Base-by-base conservation (phyloP, 1,284 basidiomycete species). In the Wolfiporia cocos region DNA sequence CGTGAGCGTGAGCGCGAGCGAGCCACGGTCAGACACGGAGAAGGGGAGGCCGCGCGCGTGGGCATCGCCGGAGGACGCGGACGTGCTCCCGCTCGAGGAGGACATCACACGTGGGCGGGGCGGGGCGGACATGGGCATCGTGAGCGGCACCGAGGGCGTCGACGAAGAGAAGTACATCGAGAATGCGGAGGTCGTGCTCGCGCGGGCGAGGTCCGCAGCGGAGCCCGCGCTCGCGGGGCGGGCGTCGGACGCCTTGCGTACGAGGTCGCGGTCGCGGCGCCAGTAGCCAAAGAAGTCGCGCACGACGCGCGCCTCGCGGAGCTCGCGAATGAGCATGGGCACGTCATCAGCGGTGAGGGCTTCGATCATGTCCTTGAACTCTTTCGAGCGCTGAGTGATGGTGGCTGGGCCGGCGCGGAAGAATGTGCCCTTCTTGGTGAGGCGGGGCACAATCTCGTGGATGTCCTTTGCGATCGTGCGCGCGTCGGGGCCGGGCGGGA, bases 401-500 rank as follows among this genome's bases (percentile, higher is more conserved):
- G 75, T 80, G n/a, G 78, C 70, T 50, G 77, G 76, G 53, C 75
- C 84, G 1, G 79, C 70, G 26, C 78, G 74, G 61, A 89, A 89
- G 31, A 89, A 50, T 0, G 78, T 79, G 4, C 75, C 81, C 56
- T 81, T 85, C 63, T 80, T 84, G 3, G 76, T 74, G 24, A 89
- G 69, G 43, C 67, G 69, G 14, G 86, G 86, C 2, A 89, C 58
- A 51, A 77, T 63, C 2, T 73, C 55, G 52, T 87, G 82, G 36
- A 89, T 69, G 48, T 84, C 74, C 39, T 69, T 73, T 11, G 78
- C 76, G 29, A 89, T 73, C 19, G 78, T 77, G 33, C 73, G 74
- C 3, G 82, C 84, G 52, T 85, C 73, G 14, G 86, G 86, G 11
- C 86, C 86, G n/a, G 83, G 81, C 11, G 86, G 86, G n/a, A 89